These are phyloP conservation scores for Nemania sp. DNA, from an alignment of 2,329 filamentous ascomycete genomes.

Conservation along the genomic window DNA sequence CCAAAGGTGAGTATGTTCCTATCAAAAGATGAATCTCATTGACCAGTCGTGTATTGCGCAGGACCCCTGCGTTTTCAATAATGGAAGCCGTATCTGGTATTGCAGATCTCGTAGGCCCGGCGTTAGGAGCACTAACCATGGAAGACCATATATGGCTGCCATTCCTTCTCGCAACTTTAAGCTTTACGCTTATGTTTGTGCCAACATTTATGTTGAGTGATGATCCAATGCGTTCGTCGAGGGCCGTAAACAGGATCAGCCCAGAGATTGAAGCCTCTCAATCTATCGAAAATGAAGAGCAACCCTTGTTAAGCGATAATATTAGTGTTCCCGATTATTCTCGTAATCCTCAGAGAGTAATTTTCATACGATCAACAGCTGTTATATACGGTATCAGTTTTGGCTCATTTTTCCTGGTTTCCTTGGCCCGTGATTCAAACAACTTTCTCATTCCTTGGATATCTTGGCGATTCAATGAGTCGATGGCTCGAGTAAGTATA, in stretches of 20 bases:
- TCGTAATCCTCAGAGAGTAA: not conserved
- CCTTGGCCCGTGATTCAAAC: constrained; percentile 29
- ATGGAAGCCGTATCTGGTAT: constrained; percentile 32
- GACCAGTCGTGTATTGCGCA: not conserved
- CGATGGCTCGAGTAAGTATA: constrained; percentile 23
- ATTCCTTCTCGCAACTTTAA: constrained; percentile 22
- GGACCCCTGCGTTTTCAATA: constrained; percentile 31
- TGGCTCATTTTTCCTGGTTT: constrained; percentile 29
- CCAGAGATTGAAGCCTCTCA: constrained; percentile 4
- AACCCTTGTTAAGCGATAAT: constrained; percentile 8
- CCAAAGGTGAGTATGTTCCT: constrained; percentile 17
- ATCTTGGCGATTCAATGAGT: constrained; percentile 34
- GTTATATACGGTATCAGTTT: constrained; percentile 20
- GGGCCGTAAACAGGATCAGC: not conserved
- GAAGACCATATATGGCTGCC: constrained; percentile 28
- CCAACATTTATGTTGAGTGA: constrained; percentile 16
- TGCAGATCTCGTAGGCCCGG: constrained; percentile 30
- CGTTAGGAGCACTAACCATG: constrained; percentile 27
- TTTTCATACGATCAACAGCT: not conserved
- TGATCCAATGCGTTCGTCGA: constrained; percentile 4
- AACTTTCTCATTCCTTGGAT: constrained; percentile 36
- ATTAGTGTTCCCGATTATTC: not conserved
- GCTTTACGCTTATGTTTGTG: constrained; percentile 29
- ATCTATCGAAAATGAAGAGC: constrained; percentile 12
- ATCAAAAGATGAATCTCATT: not conserved